These are phyloP conservation scores for Fusarium falciforme DNA, from an alignment of 2,329 filamentous ascomycete genomes.

Conservation along the genomic window DNA sequence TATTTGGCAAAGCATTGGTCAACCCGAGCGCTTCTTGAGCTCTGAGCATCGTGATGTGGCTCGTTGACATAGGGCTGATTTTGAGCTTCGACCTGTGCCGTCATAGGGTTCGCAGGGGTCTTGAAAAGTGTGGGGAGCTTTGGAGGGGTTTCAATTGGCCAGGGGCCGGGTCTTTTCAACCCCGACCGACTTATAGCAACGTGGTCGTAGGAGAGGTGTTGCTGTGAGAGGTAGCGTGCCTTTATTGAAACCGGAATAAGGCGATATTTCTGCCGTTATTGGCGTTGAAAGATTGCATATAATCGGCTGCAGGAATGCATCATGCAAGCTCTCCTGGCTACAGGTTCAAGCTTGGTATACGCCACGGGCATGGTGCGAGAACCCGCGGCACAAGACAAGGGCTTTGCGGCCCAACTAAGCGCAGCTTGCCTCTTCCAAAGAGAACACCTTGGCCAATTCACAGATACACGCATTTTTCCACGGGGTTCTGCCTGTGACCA, in stretches of 20 bases:
- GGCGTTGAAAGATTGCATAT: neutral
- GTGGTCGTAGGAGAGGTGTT: neutral
- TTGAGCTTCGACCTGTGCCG: conserved; percentile 27
- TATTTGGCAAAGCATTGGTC: neutral
- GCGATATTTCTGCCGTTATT: neutral
- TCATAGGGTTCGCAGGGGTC: conserved; percentile 35
- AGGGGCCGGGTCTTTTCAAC: neutral
- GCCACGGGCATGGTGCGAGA: neutral
- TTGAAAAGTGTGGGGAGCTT: conserved; percentile 35
- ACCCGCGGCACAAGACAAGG: neutral
- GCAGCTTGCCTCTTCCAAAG: neutral
- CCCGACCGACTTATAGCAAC: neutral
- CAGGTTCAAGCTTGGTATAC: neutral
- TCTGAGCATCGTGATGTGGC: neutral
- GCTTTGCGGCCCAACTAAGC: neutral
- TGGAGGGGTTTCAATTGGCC: conserved; percentile 16
- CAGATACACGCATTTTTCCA: conserved; percentile 14
- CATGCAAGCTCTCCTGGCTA: neutral
- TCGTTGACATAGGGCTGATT: conserved; percentile 25
- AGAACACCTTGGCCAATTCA: neutral
- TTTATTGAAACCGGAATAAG: neutral
- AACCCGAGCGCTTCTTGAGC: neutral
- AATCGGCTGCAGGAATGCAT: neutral
- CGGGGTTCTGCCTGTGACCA: conserved; percentile 1
- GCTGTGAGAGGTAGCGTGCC: neutral